Evolutionary conservation across 2,329 filamentous ascomycete genomes (phyloP), one percentile per base, ranked within the genome.

Genomic region (Beauveria sp.): DNA sequence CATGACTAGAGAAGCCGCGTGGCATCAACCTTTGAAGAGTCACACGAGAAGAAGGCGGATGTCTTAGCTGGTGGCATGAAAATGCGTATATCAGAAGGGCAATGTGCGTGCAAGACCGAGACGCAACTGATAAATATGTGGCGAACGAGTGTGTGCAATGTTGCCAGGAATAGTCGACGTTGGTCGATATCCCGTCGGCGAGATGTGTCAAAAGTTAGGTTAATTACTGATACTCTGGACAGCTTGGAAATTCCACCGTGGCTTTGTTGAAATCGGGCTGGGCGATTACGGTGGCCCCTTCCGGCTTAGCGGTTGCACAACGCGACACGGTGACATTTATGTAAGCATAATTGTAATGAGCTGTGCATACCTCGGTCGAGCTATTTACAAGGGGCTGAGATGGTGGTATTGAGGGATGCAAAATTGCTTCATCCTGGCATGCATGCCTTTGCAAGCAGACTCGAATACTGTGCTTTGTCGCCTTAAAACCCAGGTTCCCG

Each of bases 241-340:
- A 60, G 51, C 30, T 61, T 55, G 49, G 22, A 57, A 47, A 61
- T 60, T 65, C 62, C 62, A 62, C 62, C 45, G 57, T 63, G 60
- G 60, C 63, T 63, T 64, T 57, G 64, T 64, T 57, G 64, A 58
- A 52, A 62, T 52, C 53, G 47, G 45, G 26, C 53, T 43, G 53
- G 34, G 40, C 42, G 18, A 50, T 47, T 58, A 46, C 46, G 42
- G 45, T 16, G 45, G 50, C 58, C 42, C 5, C 7, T 60, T 46
- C n/a, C 7, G 28, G 58, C 18, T 28, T 60, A 60, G 58, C 10
- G 58, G 38, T 34, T 59, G 47, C 50, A 60, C 28, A 53, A 34
- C 49, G 12, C 53, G 49, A 47, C 49, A 38, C 14, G 40, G 3
- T 24, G 38, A 26, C 18, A 60, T 54, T 60, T 60, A 60, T 60